Percentiles rank a stretch among this genome's conserved stretches.
phyloP scores from a whole-genome alignment of 768 basidiomycete species.

The Boletus patriciae region DNA sequence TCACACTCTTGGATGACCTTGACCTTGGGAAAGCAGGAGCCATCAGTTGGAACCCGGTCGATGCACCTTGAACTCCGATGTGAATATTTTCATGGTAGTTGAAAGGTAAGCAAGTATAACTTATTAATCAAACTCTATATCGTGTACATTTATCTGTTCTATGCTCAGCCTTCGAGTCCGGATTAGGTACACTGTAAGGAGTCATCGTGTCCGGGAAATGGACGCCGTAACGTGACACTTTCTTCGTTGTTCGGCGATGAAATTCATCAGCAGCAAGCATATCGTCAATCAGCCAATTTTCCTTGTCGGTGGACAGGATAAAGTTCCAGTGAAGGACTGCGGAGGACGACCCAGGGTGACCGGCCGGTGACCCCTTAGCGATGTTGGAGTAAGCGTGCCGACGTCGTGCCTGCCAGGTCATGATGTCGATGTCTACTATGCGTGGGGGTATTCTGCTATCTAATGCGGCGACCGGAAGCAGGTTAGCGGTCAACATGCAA shows the following conservation, averaged over 20 bases:
- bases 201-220: not conserved
- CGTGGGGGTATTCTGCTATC: not conserved
- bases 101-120: not conserved
- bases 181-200: not conserved
- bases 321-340: too few relatives aligned
- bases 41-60: slow-evolving; percentile 83
- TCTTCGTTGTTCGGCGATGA: not conserved
- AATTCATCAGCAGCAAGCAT: not conserved
- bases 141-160: not conserved
- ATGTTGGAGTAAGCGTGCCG: not conserved
- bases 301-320: not conserved
- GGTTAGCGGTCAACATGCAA: not conserved
- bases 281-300: not conserved
- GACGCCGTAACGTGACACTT: not conserved
- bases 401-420: not conserved
- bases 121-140: not conserved
- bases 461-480: not conserved
- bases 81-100: slow-evolving; percentile 7
- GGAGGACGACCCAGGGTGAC: not conserved
- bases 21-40: slow-evolving; percentile 75
- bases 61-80: slow-evolving; percentile 35
- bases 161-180: not conserved
- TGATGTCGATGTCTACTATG: not conserved
- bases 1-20: slow-evolving; percentile 61
- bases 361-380: not conserved